Evolutionary conservation across 2,329 filamentous ascomycete species (phyloP).

Genomic region (Calonectria pseudoturangicola): DNA sequence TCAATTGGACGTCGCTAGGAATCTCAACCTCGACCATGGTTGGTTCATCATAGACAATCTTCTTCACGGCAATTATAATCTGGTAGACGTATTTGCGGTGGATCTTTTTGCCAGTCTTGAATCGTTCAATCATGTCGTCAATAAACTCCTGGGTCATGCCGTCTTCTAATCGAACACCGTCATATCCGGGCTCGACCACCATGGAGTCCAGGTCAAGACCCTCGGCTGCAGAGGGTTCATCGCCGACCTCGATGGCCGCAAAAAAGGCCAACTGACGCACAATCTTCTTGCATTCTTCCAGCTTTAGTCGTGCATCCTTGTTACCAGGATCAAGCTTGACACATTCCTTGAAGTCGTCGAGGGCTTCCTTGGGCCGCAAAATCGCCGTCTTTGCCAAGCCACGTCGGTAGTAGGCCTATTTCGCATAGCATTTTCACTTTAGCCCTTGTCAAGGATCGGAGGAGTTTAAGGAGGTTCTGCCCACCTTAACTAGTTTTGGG

Average conservation of each 20-base stretch:
- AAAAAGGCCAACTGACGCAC: slow-evolving; percentile 95
- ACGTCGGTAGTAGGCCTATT: slow-evolving; percentile 92
- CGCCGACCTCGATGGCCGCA: slow-evolving; percentile 93
- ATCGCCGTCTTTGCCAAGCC: slow-evolving; percentile 95
- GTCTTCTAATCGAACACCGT: slow-evolving; percentile 85
- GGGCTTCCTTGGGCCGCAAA: slow-evolving; percentile 88
- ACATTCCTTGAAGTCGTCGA: slow-evolving; percentile 94
- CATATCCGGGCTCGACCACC: slow-evolving; percentile 87
- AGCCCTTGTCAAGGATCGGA: slow-evolving; percentile 22
- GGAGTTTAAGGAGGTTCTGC: slow-evolving; percentile 42
- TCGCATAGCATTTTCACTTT: slow-evolving; percentile 37
- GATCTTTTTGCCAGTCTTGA: slow-evolving; percentile 96
- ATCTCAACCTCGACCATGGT: slow-evolving; percentile 98
- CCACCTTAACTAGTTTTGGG: slow-evolving; percentile 89
- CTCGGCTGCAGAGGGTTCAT: slow-evolving; percentile 93
- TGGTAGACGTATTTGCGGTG: slow-evolving; percentile 98
- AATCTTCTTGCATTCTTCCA: slow-evolving; percentile 95
- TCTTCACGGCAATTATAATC: slow-evolving; percentile 92
- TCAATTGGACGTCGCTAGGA: slow-evolving; percentile 84
- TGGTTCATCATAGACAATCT: slow-evolving; percentile 92
- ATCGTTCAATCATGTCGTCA: slow-evolving; percentile 96
- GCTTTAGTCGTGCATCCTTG: slow-evolving; percentile 92
- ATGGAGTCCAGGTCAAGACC: slow-evolving; percentile 93
- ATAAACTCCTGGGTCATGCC: slow-evolving; percentile 98
- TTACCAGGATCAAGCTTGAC: slow-evolving; percentile 90